Percentiles rank a stretch among this genome's conserved stretches.
phyloP scores from a whole-genome alignment of 345 rosid genomes.

The Diplotaxis tenuifolia region DNA sequence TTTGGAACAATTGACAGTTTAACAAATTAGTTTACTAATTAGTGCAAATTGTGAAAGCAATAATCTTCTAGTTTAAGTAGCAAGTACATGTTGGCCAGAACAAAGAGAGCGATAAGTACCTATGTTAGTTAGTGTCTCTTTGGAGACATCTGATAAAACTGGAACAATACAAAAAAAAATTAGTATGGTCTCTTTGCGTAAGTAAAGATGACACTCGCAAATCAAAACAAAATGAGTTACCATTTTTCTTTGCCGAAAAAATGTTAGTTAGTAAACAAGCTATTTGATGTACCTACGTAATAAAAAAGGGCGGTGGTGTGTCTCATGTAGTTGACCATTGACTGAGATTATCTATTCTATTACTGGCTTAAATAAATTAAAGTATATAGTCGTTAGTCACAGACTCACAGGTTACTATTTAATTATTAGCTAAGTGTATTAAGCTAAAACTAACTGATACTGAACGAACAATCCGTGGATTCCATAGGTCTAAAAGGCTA shows the following conservation, averaged over 20 bases:
- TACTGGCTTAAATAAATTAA: conserved; percentile 11
- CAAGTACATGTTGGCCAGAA: neutral
- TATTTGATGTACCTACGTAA: neutral
- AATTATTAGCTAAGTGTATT: neutral
- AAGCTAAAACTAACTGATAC: conserved; percentile 6
- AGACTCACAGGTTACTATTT: neutral
- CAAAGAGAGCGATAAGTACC: neutral
- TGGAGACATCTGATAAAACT: too few relatives aligned
- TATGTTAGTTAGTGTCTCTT: too few relatives aligned
- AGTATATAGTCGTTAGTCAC: conserved; percentile 16
- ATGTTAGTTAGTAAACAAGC: conserved; percentile 1
- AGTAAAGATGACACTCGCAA: too few relatives aligned
- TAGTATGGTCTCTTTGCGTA: too few relatives aligned
- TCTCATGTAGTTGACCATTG: conserved; percentile 45
- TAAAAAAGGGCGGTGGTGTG: conserved; percentile 20
- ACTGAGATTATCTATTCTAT: conserved; percentile 12
- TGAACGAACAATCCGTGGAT: conserved; percentile 29
- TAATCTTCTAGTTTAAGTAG: neutral
- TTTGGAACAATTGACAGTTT: neutral
- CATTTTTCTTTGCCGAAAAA: too few relatives aligned
- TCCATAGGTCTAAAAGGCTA: conserved; percentile 29
- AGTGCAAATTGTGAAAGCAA: neutral
- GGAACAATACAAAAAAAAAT: too few relatives aligned
- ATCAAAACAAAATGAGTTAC: too few relatives aligned
- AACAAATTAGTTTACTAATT: neutral